Evolutionary conservation across 768 basidiomycete species (phyloP).

Genomic region (Auricularia cornea): DNA sequence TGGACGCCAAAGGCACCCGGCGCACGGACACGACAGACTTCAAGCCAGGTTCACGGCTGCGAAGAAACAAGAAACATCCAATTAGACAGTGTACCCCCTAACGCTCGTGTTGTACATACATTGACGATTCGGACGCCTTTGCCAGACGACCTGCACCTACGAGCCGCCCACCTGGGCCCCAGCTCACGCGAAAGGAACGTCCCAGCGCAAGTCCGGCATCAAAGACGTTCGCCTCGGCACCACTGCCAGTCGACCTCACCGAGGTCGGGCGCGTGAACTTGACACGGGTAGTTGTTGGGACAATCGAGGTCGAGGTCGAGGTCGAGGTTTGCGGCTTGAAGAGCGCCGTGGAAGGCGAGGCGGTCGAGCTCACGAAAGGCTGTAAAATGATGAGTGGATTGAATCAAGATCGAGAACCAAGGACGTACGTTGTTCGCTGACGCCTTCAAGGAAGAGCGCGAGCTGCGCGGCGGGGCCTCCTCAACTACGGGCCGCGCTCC

Average conservation of each 20-base stretch:
- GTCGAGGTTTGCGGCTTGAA: slow-evolving; percentile 55
- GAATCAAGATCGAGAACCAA: slow-evolving; percentile 13
- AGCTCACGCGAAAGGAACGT: slow-evolving; percentile 81
- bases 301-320: slow-evolving; percentile 71
- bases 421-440: slow-evolving; percentile 6
- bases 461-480: slow-evolving; percentile 24
- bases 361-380: neutral
- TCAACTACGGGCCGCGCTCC: slow-evolving; percentile 46
- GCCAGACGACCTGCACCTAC: slow-evolving; percentile 64
- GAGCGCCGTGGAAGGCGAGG: slow-evolving; percentile 41
- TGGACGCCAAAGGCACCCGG: slow-evolving; percentile 17
- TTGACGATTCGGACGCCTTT: neutral
- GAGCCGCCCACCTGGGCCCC: slow-evolving; percentile 75
- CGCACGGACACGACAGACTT: slow-evolving; percentile 18
- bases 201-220: slow-evolving; percentile 86
- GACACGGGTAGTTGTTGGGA: slow-evolving; percentile 59
- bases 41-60: neutral
- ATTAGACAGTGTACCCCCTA: neutral
- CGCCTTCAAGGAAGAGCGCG: slow-evolving; percentile 22
- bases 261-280: slow-evolving; percentile 24
- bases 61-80: neutral
- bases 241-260: slow-evolving; percentile 28
- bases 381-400: slow-evolving; percentile 11
- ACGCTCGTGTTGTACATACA: neutral
- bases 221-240: slow-evolving; percentile 53